Base-by-base conservation (phyloP, 768 basidiomycete species). In the Agaricus blazei region DNA sequence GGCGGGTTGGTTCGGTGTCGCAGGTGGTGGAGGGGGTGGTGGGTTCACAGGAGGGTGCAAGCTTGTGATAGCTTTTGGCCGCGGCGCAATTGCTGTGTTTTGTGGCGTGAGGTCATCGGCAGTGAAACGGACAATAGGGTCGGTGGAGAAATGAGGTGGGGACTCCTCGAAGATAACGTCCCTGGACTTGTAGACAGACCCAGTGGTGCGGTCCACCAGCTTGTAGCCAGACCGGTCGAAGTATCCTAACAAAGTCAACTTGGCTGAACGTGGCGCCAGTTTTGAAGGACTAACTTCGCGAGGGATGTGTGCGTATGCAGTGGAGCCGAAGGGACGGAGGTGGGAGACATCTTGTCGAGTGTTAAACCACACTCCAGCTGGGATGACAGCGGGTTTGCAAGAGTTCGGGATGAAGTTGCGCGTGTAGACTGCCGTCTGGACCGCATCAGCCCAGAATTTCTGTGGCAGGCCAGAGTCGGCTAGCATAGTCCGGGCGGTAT, bases 301-400 rank as follows among this genome's bases (percentile, higher is more conserved):
- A 11, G 63, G 67, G 14, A 69, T 63, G 50, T 66, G 65, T 9
- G 62, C 67, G 40, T 64, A 71, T 3, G 65, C 68, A 1, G 50
- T 57, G 29, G 67, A 70, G 24, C 74, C 69, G 46, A 70, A 72
- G 4, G 63, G 58, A 3, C 54, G 61, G 0, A 75, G 52, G 46
- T 69, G 63, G 0, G 65, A 58, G 0, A 75, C 47, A 29, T 72
- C 59, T 2, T 67, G 70, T n/a, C 59, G 59, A 1, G 27, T 37
- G 0, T 61, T 58, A 0, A 5, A 41, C 61, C 66, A 67, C 1
- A 49, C 15, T 45, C 68, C 58, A 12, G 14, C 42, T 7, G 63
- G 63, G 9, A 55, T n/a, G n/a, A n/a, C n/a, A n/a, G n/a, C n/a
- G n/a, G n/a, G n/a, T n/a, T n/a, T n/a, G n/a, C n/a, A n/a, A n/a